phyloP scores from a whole-genome alignment of 1,284 basidiomycete species.

The Ceratorhiza oryzae-sativae region DNA sequence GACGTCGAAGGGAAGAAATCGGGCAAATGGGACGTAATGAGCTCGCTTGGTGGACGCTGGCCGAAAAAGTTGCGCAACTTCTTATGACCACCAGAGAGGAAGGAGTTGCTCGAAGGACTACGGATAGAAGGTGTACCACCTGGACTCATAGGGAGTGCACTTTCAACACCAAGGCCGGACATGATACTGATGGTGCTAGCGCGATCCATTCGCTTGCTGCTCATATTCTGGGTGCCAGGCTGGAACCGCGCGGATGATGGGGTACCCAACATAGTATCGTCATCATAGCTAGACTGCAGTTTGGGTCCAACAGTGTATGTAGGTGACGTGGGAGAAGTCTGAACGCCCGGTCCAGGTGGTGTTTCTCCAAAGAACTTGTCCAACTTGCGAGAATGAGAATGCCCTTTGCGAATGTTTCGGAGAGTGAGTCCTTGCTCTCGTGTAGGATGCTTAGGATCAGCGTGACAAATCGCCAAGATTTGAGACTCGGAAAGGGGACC shows the following conservation, averaged over 20 bases:
- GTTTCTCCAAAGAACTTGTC: slow-evolving; percentile 67
- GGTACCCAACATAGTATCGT: slow-evolving; percentile 11
- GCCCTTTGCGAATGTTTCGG: slow-evolving; percentile 58
- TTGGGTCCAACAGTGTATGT: slow-evolving; percentile 47
- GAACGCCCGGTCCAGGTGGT: slow-evolving; percentile 49
- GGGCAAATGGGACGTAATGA: slow-evolving; percentile 94
- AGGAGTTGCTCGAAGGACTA: slow-evolving; percentile 51
- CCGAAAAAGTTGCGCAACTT: slow-evolving; percentile 96
- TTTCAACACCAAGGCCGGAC: slow-evolving; percentile 81
- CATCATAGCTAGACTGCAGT: slow-evolving; percentile 41
- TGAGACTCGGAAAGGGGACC: slow-evolving; percentile 84
- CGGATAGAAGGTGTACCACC: slow-evolving; percentile 51
- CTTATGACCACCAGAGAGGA: slow-evolving; percentile 49
- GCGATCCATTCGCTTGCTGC: slow-evolving; percentile 79
- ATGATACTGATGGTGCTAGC: slow-evolving; percentile 95
- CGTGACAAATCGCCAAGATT: slow-evolving; percentile 85
- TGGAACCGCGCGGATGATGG: slow-evolving; percentile 15
- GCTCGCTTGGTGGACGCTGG: slow-evolving; percentile 94
- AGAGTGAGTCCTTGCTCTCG: slow-evolving; percentile 86
- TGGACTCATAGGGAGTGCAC: slow-evolving; percentile 50
- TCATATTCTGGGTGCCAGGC: slow-evolving; percentile 41
- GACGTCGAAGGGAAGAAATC: slow-evolving; percentile 97
- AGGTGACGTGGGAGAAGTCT: slow-evolving; percentile 56
- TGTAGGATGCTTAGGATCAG: slow-evolving; percentile 78
- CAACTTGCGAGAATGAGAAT: slow-evolving; percentile 56